These are phyloP conservation scores for Plasmodium inui DNA, from an alignment of 169 alveolate genomes.

Conservation along the genomic window DNA sequence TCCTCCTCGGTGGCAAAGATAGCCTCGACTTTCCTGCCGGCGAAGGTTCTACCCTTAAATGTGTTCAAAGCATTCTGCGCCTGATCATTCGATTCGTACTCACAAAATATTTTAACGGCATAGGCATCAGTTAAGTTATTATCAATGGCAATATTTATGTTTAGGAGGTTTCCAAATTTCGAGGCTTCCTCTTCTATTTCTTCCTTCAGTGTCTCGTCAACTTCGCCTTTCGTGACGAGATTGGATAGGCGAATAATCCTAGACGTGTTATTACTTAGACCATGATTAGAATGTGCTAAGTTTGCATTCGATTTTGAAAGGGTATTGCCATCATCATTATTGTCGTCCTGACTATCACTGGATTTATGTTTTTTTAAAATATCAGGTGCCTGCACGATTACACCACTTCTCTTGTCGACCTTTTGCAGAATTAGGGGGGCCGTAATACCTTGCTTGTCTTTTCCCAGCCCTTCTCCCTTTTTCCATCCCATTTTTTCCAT, in stretches of 20 bases:
- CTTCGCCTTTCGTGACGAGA: constrained; percentile 81
- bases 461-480: constrained; percentile 91
- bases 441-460: constrained; percentile 89
- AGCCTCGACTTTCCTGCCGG: constrained; percentile 84
- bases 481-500: constrained; percentile 94
- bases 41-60: constrained; percentile 82
- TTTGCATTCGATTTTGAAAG: constrained; percentile 37
- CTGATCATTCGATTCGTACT: constrained; percentile 81
- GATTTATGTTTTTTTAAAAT: constrained; percentile 66
- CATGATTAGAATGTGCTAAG: constrained; percentile 68
- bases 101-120: constrained; percentile 84
- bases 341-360: constrained; percentile 14
- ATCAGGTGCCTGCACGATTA: constrained; percentile 82
- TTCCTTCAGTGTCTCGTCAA: constrained; percentile 81
- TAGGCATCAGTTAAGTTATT: constrained; percentile 78
- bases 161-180: constrained; percentile 82
- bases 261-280: constrained; percentile 71
- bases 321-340: background rate
- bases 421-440: constrained; percentile 89
- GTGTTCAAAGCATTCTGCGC: constrained; percentile 81
- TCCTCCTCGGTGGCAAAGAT: constrained; percentile 78
- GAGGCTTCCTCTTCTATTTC: constrained; percentile 86
- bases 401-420: constrained; percentile 87
- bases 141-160: constrained; percentile 77
- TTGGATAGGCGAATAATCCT: constrained; percentile 71